A percentile compares a stretch with the other conserved stretches of the same genome.
These are phyloP conservation scores for Rhodamnia rubescens DNA, from an alignment of 345 rosid genomes.

Conservation along the genomic window DNA sequence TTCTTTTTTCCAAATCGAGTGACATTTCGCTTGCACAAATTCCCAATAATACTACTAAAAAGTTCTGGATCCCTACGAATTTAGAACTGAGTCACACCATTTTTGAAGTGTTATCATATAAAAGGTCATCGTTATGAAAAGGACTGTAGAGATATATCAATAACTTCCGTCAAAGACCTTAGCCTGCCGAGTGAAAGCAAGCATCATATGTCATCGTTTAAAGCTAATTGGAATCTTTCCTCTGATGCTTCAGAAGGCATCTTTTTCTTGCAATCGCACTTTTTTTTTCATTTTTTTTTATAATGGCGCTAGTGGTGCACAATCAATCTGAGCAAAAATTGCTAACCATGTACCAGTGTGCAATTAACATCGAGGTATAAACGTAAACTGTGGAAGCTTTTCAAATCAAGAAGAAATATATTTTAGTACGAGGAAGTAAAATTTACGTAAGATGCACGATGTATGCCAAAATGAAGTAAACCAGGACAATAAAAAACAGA, in stretches of 20 bases:
- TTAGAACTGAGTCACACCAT: not conserved
- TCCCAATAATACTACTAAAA: not conserved
- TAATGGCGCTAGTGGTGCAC: not conserved
- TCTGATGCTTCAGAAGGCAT: not conserved
- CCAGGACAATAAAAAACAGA: not conserved
- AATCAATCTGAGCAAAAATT: not conserved
- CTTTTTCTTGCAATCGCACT: not conserved
- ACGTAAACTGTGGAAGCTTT: not conserved
- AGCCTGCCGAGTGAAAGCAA: not conserved
- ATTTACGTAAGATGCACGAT: not conserved
- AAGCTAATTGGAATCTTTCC: not conserved
- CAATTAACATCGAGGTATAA: not conserved
- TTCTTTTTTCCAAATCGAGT: not conserved
- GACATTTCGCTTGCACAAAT: not conserved
- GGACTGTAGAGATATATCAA: not conserved
- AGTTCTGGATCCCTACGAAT: not conserved
- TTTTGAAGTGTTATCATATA: not conserved
- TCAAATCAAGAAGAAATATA: not conserved
- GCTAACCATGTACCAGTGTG: not conserved
- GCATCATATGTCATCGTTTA: not conserved
- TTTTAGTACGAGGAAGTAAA: not conserved
- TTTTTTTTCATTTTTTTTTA: not conserved
- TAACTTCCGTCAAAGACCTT: not conserved
- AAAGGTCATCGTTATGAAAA: not conserved
- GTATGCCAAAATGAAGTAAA: not conserved